These are phyloP conservation scores for Maudiozyma barnettii DNA, from an alignment of 805 yeast species.

Conservation along the genomic window DNA sequence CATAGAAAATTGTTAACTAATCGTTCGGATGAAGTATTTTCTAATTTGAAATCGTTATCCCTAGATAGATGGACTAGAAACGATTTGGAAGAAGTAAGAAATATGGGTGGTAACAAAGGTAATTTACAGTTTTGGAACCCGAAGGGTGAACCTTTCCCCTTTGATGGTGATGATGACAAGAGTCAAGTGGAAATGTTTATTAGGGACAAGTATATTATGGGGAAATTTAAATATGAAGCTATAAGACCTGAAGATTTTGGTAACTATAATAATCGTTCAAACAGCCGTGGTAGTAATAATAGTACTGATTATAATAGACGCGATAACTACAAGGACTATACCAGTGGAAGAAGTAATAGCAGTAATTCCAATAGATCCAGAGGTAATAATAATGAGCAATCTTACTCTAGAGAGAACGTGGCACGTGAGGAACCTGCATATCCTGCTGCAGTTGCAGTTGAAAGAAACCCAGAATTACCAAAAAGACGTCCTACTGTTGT, in stretches of 20 bases:
- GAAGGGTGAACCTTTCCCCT: constrained; percentile 58
- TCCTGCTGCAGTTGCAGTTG: neutral
- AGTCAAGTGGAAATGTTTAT: constrained; percentile 46
- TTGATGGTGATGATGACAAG: constrained; percentile 61
- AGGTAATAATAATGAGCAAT: no score
- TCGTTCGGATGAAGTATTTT: constrained; percentile 35
- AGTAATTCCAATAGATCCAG: constrained; percentile 5
- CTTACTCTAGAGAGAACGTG: no score
- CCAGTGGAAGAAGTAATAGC: neutral
- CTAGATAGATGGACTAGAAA: constrained; percentile 57
- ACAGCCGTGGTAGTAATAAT: constrained; percentile 31
- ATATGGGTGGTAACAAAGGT: constrained; percentile 51
- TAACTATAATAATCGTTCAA: neutral
- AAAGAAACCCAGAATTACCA: constrained; percentile 30
- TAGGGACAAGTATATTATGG: constrained; percentile 59
- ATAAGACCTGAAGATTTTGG: constrained; percentile 25
- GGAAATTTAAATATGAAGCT: constrained; percentile 37
- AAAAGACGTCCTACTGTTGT: constrained; percentile 30
- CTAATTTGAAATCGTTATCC: constrained; percentile 62
- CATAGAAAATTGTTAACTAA: constrained; percentile 55
- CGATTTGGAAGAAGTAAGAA: constrained; percentile 39
- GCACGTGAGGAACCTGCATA: no score
- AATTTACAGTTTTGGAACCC: constrained; percentile 62
- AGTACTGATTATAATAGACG: constrained; percentile 33
- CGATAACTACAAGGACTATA: neutral